Conservation (phyloP, 352 stramenopile genomes). For the Pythium dissotocum region DNA sequence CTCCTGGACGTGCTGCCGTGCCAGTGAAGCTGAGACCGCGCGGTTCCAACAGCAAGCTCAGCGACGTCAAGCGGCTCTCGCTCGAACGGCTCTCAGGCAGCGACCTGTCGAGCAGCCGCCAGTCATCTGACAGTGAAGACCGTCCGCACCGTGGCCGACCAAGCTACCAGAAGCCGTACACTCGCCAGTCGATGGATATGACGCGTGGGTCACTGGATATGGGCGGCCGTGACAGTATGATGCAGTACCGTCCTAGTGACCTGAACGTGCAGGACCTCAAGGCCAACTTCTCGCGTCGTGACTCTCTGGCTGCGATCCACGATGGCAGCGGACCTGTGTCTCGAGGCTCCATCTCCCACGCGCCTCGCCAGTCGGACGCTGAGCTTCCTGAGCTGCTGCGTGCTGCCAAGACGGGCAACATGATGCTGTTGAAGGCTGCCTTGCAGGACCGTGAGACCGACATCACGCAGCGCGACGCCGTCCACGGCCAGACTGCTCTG, state of each 20-base stretch:
- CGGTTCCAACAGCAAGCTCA: constrained; percentile 33
- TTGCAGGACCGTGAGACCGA: constrained; percentile 63
- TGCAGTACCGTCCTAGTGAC: constrained; percentile 71
- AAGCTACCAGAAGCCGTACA: constrained; percentile 40
- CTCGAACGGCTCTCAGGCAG: constrained; percentile 26
- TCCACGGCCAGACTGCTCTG: constrained; percentile 72
- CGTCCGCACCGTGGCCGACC: constrained; percentile 8
- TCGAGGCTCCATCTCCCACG: constrained; percentile 25
- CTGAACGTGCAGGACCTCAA: constrained; percentile 50
- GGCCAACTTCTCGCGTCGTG: constrained; percentile 46
- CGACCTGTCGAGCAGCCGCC: constrained; percentile 11
- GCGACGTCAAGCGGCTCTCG: constrained; percentile 34
- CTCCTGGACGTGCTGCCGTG: constrained; percentile 12
- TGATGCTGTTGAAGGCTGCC: constrained; percentile 50
- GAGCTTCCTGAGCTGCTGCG: constrained; percentile 61
- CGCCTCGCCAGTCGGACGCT: constrained; percentile 52
- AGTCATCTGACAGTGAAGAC: constrained; percentile 15
- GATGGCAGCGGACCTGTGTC: constrained; percentile 4
- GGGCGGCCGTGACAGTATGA: constrained; percentile 59
- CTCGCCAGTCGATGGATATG: constrained; percentile 17
- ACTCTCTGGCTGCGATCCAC: constrained; percentile 45
- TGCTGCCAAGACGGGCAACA: constrained; percentile 66
- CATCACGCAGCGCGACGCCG: constrained; percentile 2
- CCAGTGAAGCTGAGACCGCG: constrained; percentile 33
- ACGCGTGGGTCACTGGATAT: constrained; percentile 21